phyloP scores from a whole-genome alignment of 306 rosid species.

The Malus sylvestris region DNA sequence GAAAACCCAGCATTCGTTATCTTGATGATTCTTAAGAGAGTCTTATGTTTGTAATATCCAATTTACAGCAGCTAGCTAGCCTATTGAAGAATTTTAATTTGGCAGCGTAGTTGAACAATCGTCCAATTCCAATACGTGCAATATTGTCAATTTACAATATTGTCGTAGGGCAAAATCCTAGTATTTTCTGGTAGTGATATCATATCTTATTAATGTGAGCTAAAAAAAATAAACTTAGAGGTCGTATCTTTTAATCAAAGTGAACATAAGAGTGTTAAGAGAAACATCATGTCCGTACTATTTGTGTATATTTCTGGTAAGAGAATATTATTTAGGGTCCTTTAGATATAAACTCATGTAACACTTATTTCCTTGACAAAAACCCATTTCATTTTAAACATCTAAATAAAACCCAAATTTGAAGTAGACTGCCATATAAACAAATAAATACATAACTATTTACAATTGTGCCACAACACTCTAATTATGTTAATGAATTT shows the following conservation, averaged over 20 bases:
- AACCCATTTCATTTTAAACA: too few relatives aligned
- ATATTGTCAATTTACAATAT: too few relatives aligned
- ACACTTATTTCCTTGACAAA: too few relatives aligned
- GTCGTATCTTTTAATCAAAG: background rate
- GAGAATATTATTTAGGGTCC: background rate
- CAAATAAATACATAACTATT: too few relatives aligned
- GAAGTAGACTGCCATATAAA: too few relatives aligned
- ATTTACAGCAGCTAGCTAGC: background rate
- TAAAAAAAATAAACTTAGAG: background rate
- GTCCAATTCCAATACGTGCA: background rate
- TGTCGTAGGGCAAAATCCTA: too few relatives aligned
- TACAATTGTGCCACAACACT: too few relatives aligned
- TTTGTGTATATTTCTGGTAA: background rate
- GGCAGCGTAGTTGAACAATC: background rate
- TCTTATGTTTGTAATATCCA: background rate
- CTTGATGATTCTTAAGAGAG: background rate
- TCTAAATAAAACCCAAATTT: too few relatives aligned
- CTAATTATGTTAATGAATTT: too few relatives aligned
- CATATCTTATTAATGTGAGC: background rate
- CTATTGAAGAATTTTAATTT: background rate
- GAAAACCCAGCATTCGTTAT: background rate
- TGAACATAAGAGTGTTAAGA: background rate
- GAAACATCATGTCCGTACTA: background rate
- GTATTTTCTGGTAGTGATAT: too few relatives aligned
- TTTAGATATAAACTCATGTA: too few relatives aligned